Conservation (phyloP, 2,329 filamentous ascomycete species). For the Thielaviopsis populi region DNA sequence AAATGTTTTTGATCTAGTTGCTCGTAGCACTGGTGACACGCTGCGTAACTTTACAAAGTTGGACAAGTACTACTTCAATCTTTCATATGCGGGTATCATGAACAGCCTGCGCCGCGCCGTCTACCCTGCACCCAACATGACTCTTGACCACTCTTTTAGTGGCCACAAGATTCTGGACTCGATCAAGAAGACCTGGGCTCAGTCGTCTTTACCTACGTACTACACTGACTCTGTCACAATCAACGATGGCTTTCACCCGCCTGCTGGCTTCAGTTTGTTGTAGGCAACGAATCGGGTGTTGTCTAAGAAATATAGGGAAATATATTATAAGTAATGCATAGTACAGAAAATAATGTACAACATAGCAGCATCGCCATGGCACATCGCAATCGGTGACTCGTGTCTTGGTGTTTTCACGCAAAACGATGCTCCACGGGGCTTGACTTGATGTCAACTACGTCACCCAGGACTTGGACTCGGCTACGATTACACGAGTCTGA, state of each 20-base stretch:
- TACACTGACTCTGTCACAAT: constrained; percentile 28
- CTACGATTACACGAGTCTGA: neutral
- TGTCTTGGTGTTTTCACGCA: neutral
- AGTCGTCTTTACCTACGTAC: constrained; percentile 28
- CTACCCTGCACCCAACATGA: constrained; percentile 30
- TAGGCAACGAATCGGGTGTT: neutral
- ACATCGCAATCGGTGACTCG: too few relatives aligned
- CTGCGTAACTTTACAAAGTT: constrained; percentile 29
- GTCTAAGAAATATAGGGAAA: too few relatives aligned
- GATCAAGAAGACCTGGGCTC: constrained; percentile 27
- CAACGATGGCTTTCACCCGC: constrained; percentile 31
- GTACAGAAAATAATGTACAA: too few relatives aligned
- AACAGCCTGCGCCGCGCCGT: constrained; percentile 25
- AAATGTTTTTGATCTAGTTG: constrained; percentile 51
- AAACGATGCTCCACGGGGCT: neutral
- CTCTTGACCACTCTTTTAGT: constrained; percentile 22
- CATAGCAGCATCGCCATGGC: too few relatives aligned
- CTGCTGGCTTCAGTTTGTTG: constrained; percentile 18
- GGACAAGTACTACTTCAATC: constrained; percentile 35
- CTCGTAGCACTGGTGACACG: constrained; percentile 43
- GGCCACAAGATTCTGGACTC: constrained; percentile 26
- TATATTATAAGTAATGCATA: too few relatives aligned
- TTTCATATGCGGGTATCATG: constrained; percentile 37
- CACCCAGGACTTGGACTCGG: neutral
- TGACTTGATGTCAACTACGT: neutral